Base-by-base conservation (phyloP, 139 green algal species). In the Tetradesmus lagerheimii region DNA sequence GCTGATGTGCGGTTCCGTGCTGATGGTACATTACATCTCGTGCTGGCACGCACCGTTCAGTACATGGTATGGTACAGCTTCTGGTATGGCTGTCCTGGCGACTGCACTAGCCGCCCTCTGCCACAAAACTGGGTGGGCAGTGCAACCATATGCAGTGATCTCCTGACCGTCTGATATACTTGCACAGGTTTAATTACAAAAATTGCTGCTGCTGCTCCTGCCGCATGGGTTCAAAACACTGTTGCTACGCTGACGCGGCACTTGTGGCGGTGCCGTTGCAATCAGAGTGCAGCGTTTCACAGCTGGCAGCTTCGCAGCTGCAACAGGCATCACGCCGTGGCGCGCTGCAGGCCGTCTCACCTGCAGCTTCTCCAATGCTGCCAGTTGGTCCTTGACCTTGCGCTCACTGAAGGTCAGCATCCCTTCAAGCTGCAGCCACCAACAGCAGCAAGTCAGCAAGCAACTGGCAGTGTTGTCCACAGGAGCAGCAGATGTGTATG, bases 351-450 rank as follows among this genome's bases (percentile, higher is more conserved):
- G 12, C 39, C 18, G 15, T 16, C 81, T n/a, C 50, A 77, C 81
- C 81, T 87, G 50, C 45, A 84, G 43, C n/a, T 84, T 75, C 41
- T 89, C 85, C 47, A 83, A 47, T 20, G 67, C 29, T 25, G 34
- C 43, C 14, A 83, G 71, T 34, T 83, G 71, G 85, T 89, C 85
- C 71, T 80, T 83, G 29, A 84, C 85, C 43, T 89, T 89, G 43
- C 85, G 71, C 64, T 89, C 85, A 41, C 67, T 89, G 34, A 76
- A 89, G 9, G 85, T 39, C 41, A 89, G 45, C 14, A 64, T 41
- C 1, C 85, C 85, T 41, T 89, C 85, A 75, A 89, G 47, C 85
- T 89, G 85, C 29, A 86, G 43, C 38, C 4, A 34, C 77, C 41
- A 39, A 0, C 38, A 27, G 80, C 43, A 74, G 25, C 80, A 86